A percentile compares a stretch with the other conserved stretches of the same genome.
Conservation (phyloP, 2,329 filamentous ascomycete species). For the Diaporthe velutina region DNA sequence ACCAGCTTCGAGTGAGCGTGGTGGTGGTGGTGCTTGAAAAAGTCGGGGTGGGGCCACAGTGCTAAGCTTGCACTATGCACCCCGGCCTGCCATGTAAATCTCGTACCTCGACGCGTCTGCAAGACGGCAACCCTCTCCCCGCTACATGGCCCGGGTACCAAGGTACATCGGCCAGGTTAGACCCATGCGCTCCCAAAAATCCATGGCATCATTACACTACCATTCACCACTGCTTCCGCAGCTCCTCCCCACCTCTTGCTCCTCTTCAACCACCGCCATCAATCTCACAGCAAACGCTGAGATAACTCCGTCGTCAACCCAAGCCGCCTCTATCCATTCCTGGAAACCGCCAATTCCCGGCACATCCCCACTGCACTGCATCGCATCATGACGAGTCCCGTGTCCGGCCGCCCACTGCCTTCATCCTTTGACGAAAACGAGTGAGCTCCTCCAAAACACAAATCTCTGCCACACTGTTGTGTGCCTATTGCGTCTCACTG, state of each 20-base stretch:
- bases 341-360: neutral
- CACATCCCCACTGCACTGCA: neutral
- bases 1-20: no score
- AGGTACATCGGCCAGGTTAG: neutral
- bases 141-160: neutral
- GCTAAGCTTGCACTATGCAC: neutral
- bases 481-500: constrained; percentile 38
- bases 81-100: neutral
- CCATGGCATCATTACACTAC: constrained; percentile 21
- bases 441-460: constrained; percentile 60
- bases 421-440: constrained; percentile 84
- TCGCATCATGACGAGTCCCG: constrained; percentile 36
- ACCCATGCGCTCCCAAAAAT: neutral
- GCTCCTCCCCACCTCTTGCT: neutral
- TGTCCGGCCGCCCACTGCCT: constrained; percentile 68
- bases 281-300: neutral
- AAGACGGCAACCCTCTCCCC: neutral
- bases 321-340: neutral
- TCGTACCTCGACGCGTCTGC: constrained; percentile 1
- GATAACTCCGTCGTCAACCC: neutral
- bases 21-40: constrained; percentile 7
- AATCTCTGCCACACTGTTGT: constrained; percentile 13
- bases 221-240: neutral
- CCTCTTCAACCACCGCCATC: neutral
- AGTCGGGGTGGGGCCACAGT: constrained; percentile 20